Conservation (phyloP, 1,284 basidiomycete genomes). For the Ceratobasidium sp. region DNA sequence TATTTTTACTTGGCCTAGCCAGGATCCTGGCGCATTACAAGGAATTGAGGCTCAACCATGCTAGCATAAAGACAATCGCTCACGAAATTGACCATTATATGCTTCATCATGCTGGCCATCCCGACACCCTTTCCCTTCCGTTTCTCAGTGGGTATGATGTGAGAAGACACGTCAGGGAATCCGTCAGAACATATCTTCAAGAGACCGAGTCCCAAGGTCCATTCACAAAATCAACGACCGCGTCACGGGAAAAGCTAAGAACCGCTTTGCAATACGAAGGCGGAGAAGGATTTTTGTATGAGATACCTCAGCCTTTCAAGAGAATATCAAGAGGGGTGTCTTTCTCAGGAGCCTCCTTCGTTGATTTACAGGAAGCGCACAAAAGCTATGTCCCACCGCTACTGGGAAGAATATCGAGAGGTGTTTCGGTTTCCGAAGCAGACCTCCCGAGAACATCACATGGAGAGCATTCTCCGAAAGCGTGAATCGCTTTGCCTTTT, state of each 20-base stretch:
- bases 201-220: not conserved
- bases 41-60: not conserved
- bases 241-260: not conserved
- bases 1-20: constrained; percentile 2
- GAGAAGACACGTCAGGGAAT: not conserved
- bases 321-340: not conserved
- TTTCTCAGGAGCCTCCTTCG: not conserved
- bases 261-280: not conserved
- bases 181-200: not conserved
- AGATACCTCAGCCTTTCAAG: not conserved
- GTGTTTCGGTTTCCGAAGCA: no score
- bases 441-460: no score
- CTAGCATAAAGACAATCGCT: constrained; percentile 15
- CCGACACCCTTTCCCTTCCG: not conserved
- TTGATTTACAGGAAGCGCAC: no score
- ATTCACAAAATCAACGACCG: not conserved
- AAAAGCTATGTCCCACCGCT: no score
- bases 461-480: no score
- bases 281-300: not conserved
- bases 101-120: not conserved
- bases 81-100: constrained; percentile 8
- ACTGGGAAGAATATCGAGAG: no score
- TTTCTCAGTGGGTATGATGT: not conserved
- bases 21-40: constrained; percentile 3
- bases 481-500: no score